Evolutionary conservation across 768 basidiomycete genomes (phyloP), one percentile per base, ranked within the genome.

Genomic region (Boletus pseudo-olivaceus): DNA sequence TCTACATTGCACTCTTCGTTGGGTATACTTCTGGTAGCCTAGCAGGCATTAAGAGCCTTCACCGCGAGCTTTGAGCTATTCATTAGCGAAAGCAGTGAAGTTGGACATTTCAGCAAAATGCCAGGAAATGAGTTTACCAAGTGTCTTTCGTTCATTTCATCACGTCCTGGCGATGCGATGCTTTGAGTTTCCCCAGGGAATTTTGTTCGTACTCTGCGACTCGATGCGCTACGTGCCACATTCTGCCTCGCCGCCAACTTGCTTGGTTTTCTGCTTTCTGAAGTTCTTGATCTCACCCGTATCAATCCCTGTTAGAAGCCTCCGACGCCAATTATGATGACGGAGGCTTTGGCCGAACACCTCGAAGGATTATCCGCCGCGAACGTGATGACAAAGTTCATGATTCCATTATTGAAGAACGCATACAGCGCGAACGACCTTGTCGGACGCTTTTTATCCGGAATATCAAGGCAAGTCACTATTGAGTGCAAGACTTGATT

Each of bases 381-480:
- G 88, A 90, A 71, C 82, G 82, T 75, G 88, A 92, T 72, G 91
- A 91, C 76, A 91, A 93, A 73, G 83, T 89, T 40, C 92, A 92
- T 78, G 87, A 89, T 65, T 88, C 88, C 37, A 86, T 93, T 58
- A 94, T 96, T 75, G 92, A 93, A 79, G 90, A 95, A 69, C 87
- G 96, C 57, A 90, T 94, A 62, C 86, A 92, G 69, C 85, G 90
- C 59, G 96, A 99, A 77, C 80, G 93, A 62, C 93, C 93, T 1
- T 98, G 97, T 72, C 83, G 97, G 49, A 98, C 94, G 4, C 75
- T 99, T 33, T 99, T 99, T 68, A 94, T 98, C 60, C 85, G 97
- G 63, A 99, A 99, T 69, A 92, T 99, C 66, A 97, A 94, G 87
- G 96, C 90, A 74, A 87, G 92, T 82, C 54, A 55, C 53, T 19